Percentiles rank a stretch among this genome's conserved stretches.
Evolutionary conservation across 2,329 filamentous ascomycete species (phyloP).

Genomic region (Periconia sp.): DNA sequence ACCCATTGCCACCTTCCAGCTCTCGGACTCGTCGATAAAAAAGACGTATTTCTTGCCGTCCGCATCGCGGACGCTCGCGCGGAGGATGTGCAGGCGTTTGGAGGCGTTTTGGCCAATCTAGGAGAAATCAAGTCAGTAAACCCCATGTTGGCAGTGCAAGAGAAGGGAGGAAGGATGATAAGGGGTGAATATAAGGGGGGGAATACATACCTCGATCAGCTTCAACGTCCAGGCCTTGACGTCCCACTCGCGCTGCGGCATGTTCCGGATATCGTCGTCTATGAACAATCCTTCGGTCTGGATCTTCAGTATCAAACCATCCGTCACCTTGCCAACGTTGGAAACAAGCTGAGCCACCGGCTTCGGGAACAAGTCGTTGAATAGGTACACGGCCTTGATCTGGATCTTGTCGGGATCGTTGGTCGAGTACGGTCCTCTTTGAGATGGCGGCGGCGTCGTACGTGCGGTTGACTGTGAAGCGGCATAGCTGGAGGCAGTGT

Average conservation of each 20-base stretch:
- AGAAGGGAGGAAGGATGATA: neutral
- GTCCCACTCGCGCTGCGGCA: conserved; percentile 98
- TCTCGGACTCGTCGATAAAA: conserved; percentile 63
- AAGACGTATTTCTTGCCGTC: conserved; percentile 69
- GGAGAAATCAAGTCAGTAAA: conserved; percentile 13
- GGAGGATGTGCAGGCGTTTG: conserved; percentile 59
- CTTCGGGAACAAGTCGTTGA: conserved; percentile 88
- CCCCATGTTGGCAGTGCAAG: neutral
- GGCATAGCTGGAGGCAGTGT: conserved; percentile 87
- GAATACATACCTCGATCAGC: conserved; percentile 68
- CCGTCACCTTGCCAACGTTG: conserved; percentile 82
- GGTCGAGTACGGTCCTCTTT: conserved; percentile 79
- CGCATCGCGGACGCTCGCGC: conserved; percentile 63
- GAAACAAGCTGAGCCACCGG: conserved; percentile 89
- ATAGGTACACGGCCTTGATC: conserved; percentile 89
- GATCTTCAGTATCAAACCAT: conserved; percentile 89
- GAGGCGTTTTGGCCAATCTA: conserved; percentile 53
- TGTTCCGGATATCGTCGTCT: conserved; percentile 89
- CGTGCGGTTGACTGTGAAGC: conserved; percentile 82
- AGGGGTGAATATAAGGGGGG: too few species aligned
- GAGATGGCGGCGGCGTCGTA: conserved; percentile 82
- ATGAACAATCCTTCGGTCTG: conserved; percentile 96
- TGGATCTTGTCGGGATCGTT: conserved; percentile 96
- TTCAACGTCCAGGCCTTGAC: conserved; percentile 98
- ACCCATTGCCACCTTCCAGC: conserved; percentile 67